A percentile compares a stretch with the other conserved stretches of the same genome.
Conservation (phyloP, 192 early-diverging fungal genomes). For the Helicostylum pulchrum region DNA sequence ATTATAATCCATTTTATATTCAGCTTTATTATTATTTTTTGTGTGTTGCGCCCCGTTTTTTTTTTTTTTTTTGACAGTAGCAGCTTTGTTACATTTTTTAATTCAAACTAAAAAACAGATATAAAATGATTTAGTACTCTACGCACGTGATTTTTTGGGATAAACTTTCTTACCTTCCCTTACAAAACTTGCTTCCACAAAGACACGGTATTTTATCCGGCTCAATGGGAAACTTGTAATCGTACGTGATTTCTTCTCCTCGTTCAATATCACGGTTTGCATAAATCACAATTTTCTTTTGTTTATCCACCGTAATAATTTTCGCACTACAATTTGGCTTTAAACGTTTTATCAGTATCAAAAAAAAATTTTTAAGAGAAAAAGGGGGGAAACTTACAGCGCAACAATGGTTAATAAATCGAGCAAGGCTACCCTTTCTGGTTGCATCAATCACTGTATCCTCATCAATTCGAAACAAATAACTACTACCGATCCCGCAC, state of each 20-base stretch:
- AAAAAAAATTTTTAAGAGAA: no score
- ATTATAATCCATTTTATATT: no score
- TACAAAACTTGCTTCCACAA: constrained; percentile 84
- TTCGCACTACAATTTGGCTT: constrained; percentile 98
- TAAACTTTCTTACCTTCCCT: constrained; percentile 74
- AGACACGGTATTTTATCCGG: constrained; percentile 97
- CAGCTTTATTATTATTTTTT: no score
- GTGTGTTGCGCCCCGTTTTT: no score
- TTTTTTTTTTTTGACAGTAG: no score
- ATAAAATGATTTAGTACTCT: no score
- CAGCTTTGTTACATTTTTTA: no score
- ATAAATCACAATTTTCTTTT: constrained; percentile 98
- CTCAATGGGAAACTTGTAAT: constrained; percentile 95
- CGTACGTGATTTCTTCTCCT: constrained; percentile 98
- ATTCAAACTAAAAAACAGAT: no score
- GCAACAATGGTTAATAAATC: constrained; percentile 99
- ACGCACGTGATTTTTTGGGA: not conserved
- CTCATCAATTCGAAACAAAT: constrained; percentile 95
- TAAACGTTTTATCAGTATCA: not conserved
- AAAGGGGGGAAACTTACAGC: no score
- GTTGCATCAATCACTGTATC: constrained; percentile 98
- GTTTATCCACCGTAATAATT: constrained; percentile 86
- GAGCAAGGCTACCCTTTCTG: constrained; percentile 93
- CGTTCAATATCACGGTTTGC: constrained; percentile 90
- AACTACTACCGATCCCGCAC: constrained; percentile 91